Conservation (phyloP, 1,284 basidiomycete species). For the Trametes sp. region DNA sequence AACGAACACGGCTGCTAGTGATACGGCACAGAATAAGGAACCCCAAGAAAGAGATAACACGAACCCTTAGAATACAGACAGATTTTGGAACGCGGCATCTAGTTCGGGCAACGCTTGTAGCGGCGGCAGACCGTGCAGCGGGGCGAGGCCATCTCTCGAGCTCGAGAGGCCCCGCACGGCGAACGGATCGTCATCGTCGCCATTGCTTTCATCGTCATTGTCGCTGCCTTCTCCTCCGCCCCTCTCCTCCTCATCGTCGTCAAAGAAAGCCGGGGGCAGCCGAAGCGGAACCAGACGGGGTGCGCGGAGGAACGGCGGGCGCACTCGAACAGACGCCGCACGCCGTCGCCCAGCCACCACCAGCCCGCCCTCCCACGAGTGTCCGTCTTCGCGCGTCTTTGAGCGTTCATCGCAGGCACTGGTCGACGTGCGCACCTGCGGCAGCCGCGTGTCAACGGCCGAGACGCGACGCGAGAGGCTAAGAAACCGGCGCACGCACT, state of each 20-base stretch:
- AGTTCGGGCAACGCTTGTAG: constrained; percentile 18
- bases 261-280: constrained; percentile 12
- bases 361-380: neutral
- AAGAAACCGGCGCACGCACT: constrained; percentile 19
- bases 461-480: constrained; percentile 8
- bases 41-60: neutral
- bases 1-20: neutral
- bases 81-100: constrained; percentile 18
- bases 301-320: neutral
- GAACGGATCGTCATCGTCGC: neutral
- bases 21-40: neutral
- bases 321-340: neutral
- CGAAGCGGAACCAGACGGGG: constrained; percentile 12
- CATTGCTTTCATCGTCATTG: neutral
- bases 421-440: neutral
- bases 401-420: neutral
- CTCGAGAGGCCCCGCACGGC: neutral
- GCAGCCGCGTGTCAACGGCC: constrained; percentile 16
- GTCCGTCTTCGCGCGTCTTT: too few relatives aligned
- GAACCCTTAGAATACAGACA: constrained; percentile 12
- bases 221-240: too few relatives aligned
- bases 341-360: neutral
- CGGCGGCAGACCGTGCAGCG: constrained; percentile 13
- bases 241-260: too few relatives aligned
- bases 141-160: constrained; percentile 3